Evolutionary conservation across 371 early-diverging fungal species (phyloP).

Genomic region (Mucor velutinosus): DNA sequence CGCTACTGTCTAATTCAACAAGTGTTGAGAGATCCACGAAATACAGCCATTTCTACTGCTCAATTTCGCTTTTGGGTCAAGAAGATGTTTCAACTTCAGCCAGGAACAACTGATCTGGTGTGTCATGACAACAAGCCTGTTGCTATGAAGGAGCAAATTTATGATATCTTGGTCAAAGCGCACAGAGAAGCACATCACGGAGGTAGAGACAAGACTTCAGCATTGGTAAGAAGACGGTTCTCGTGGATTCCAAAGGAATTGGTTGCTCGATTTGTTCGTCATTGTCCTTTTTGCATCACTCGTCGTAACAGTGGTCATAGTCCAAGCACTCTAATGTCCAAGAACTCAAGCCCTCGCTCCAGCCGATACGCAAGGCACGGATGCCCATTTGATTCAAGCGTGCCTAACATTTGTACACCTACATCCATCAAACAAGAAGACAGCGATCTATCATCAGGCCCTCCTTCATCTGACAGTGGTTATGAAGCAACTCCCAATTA

Average conservation of each 20-base stretch:
- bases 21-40: constrained; percentile 60
- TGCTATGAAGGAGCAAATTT: constrained; percentile 62
- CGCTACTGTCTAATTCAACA: constrained; percentile 58
- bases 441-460: constrained; percentile 28
- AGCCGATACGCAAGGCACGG: constrained; percentile 20
- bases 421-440: constrained; percentile 25
- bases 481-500: constrained; percentile 28
- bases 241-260: constrained; percentile 44
- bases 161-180: constrained; percentile 58
- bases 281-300: constrained; percentile 40
- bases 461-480: constrained; percentile 28
- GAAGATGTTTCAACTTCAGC: constrained; percentile 62
- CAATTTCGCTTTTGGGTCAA: constrained; percentile 72
- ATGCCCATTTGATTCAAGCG: constrained; percentile 21
- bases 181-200: constrained; percentile 65
- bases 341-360: constrained; percentile 22
- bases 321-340: constrained; percentile 17
- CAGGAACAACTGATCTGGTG: constrained; percentile 45
- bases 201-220: constrained; percentile 68
- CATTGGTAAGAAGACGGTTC: constrained; percentile 49
- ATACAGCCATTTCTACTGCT: constrained; percentile 64
- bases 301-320: constrained; percentile 39
- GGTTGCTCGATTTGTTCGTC: constrained; percentile 39
- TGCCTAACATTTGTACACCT: constrained; percentile 18
- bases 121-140: constrained; percentile 65